These are phyloP conservation scores for Strigomonas culicis DNA, from an alignment of 208 protist genomes.

Conservation along the genomic window DNA sequence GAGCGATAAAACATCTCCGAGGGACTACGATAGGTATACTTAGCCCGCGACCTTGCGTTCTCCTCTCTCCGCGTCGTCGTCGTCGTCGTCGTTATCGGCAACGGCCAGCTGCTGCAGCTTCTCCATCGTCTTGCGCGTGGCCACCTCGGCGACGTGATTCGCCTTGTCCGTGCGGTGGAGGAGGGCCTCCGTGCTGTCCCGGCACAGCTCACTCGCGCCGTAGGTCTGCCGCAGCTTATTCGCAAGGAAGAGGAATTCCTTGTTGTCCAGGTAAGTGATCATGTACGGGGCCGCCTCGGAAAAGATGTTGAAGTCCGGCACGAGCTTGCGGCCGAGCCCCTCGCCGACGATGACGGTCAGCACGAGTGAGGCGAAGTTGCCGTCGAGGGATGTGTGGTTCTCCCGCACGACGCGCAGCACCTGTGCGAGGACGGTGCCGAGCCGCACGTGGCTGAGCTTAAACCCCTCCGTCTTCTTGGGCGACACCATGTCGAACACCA, in stretches of 20 bases:
- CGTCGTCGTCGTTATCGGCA: neutral
- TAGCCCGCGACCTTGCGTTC: neutral
- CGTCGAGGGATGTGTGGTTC: conserved; percentile 86
- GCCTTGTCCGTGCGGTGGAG: neutral
- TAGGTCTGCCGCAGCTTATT: conserved; percentile 6
- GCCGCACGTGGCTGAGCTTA: conserved; percentile 72
- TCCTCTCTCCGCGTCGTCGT: neutral
- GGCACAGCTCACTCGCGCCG: too few relatives aligned
- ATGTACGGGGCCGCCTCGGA: conserved; percentile 81
- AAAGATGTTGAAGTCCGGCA: conserved; percentile 90
- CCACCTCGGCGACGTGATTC: neutral
- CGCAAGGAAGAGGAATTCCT: conserved; percentile 33
- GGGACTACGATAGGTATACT: neutral
- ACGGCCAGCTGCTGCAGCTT: neutral
- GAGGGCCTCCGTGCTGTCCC: too few relatives aligned
- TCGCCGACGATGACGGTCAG: conserved; percentile 90
- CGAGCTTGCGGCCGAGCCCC: conserved; percentile 84
- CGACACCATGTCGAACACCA: conserved; percentile 76
- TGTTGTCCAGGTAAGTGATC: conserved; percentile 60
- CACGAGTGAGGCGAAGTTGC: conserved; percentile 90
- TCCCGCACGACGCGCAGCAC: conserved; percentile 77
- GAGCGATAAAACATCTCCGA: neutral
- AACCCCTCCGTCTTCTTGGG: conserved; percentile 65
- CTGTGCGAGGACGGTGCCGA: conserved; percentile 72
- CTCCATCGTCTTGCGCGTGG: neutral